Base-by-base conservation (phyloP, 2,329 filamentous ascomycete genomes). In the Venturia aucupariae region DNA sequence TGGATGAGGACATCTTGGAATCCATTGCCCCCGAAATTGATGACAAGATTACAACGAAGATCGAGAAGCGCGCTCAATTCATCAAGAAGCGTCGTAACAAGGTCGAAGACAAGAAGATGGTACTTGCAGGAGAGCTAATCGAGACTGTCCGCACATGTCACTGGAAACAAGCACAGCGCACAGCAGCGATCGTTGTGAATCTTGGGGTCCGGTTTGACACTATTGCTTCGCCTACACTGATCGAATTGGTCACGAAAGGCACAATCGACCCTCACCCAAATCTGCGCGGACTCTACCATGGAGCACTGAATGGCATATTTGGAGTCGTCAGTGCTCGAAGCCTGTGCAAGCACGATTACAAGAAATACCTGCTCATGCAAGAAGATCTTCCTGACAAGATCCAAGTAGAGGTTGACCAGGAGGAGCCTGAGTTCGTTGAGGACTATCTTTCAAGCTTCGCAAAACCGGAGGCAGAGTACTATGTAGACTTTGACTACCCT, bases 91-190 rank as follows among this genome's bases (percentile, higher is more conserved):
- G 93, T 65, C 84, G 92, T 65, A 81, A 80, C 62, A 84, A 84
- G 66, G 92, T 97, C 4, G 94, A 99, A 75, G 81, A 82, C 63
- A 92, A 90, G 77, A 99, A 99, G 77, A 81, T 86, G 0, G 83
- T 85, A 3, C 78, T 99, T 32, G 90, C 92, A 0, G 79, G 90
- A 64, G 92, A 97, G 73, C 81, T 99, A 39, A 88, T 92, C 4
- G 84, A 89, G 66, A 79, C 88, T 66, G 90, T 91, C 1, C 87
- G 86, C 70, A 84, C 84, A 3, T 90, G 92, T 0, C 95, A 99
- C 72, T 99, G 94, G 94, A 97, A 96, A 79, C 92, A 96, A 70
- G 93, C 93, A 6, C 91, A 87, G 61, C 84, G 93, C 35, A 96
- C 92, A 65, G 90, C 90, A 11, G 89, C 95, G 42, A 94, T 99